These are phyloP conservation scores for Globisporangium paddicum DNA, from an alignment of 352 stramenopile genomes.

Conservation along the genomic window DNA sequence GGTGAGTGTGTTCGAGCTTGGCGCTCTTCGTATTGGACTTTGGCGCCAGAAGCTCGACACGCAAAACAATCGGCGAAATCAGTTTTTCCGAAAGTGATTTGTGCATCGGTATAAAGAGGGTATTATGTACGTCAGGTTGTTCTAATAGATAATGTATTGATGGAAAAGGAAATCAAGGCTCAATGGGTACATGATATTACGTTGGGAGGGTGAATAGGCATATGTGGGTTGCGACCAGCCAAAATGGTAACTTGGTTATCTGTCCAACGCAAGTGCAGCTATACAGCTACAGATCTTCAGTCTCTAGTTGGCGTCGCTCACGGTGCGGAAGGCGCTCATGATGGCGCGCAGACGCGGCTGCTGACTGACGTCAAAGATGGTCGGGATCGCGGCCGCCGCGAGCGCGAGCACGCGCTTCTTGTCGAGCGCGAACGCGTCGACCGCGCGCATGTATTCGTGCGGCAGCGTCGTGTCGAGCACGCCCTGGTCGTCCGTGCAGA, in stretches of 20 bases:
- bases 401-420: constrained; percentile 37
- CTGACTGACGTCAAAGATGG: constrained; percentile 57
- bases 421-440: constrained; percentile 66
- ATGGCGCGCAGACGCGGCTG: constrained; percentile 18
- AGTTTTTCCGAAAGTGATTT: not conserved
- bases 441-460: constrained; percentile 82
- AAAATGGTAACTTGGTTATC: no score
- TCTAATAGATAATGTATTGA: not conserved
- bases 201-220: not conserved
- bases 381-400: constrained; percentile 33
- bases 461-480: constrained; percentile 89
- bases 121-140: not conserved
- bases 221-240: no score
- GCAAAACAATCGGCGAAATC: constrained; percentile 2
- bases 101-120: not conserved
- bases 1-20: not conserved
- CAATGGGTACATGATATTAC: not conserved
- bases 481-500: constrained; percentile 93
- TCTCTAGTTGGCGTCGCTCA: not conserved
- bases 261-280: no score
- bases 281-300: not conserved
- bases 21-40: not conserved
- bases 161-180: not conserved
- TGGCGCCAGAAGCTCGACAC: not conserved
- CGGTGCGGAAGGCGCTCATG: constrained; percentile 19